Evolutionary conservation across 139 green algal genomes (phyloP).

Genomic region (Haematococcus lacustris): DNA sequence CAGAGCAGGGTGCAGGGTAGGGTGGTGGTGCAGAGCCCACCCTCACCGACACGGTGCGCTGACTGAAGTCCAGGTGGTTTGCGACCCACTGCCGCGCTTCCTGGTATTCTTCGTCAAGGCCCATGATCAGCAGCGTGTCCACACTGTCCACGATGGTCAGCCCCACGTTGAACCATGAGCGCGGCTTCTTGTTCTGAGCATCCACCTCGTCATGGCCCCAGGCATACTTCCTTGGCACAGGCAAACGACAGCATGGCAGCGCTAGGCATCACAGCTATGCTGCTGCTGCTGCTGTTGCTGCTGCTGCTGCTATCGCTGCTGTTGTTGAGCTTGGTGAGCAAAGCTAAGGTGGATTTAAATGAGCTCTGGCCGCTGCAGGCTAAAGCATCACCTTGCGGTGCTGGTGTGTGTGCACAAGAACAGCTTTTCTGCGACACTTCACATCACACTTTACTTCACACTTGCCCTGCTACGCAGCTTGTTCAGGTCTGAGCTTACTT

Average conservation of each 20-base stretch:
- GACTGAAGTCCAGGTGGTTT: constrained; percentile 36
- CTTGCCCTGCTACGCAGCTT: constrained; percentile 7
- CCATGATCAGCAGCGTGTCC: constrained; percentile 71
- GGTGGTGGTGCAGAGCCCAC: no score
- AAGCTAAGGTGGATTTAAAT: background rate
- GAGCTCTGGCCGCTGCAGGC: background rate
- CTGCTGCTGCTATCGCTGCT: background rate
- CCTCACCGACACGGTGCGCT: constrained; percentile 3
- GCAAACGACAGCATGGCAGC: background rate
- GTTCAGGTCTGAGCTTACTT: constrained; percentile 26
- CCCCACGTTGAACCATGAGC: constrained; percentile 56
- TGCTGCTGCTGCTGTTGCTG: background rate
- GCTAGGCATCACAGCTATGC: background rate
- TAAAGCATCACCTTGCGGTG: background rate
- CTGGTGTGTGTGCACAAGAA: background rate
- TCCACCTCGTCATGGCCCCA: constrained; percentile 77
- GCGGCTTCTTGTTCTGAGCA: constrained; percentile 3
- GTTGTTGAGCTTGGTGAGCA: no score
- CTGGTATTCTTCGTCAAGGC: constrained; percentile 38
- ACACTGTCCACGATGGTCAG: constrained; percentile 75
- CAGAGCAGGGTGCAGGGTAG: no score
- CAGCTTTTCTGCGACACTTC: background rate
- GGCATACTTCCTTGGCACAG: constrained; percentile 47
- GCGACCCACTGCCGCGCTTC: constrained; percentile 53
- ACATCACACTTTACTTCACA: background rate